phyloP scores from a whole-genome alignment of 75 land plant species.

The Sequoiadendron giganteum region DNA sequence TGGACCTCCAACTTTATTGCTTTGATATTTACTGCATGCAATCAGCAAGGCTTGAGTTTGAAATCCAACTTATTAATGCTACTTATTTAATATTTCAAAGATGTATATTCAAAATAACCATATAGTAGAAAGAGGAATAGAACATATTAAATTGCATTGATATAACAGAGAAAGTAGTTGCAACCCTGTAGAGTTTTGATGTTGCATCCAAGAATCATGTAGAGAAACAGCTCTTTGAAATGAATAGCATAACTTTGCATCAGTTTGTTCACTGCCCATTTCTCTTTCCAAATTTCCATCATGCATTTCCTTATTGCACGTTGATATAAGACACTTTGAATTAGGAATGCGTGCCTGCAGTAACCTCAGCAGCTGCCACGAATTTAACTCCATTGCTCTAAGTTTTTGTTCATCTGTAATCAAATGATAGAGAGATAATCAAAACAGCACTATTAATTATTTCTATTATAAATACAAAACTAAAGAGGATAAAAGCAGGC shows the following conservation, averaged over 20 bases:
- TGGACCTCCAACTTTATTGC: not conserved
- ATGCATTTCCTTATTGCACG: conserved; percentile 16
- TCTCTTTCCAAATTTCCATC: conserved; percentile 1
- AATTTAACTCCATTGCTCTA: conserved; percentile 75
- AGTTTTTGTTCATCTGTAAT: conserved; percentile 66
- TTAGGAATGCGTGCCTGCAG: conserved; percentile 56
- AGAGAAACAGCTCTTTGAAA: conserved; percentile 43
- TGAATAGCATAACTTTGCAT: conserved; percentile 42
- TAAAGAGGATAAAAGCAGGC: not conserved
- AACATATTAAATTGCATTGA: not conserved
- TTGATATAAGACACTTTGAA: conserved; percentile 38
- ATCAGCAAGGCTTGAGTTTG: not conserved
- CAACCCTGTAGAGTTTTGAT: conserved; percentile 3
- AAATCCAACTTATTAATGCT: not conserved
- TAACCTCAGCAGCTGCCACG: conserved; percentile 79
- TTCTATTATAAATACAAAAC: not conserved
- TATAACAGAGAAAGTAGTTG: not conserved
- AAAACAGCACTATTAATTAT: not conserved
- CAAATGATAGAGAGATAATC: conserved; percentile 2
- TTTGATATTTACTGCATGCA: not conserved
- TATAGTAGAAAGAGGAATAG: not conserved
- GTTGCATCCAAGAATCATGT: conserved; percentile 51
- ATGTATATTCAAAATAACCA: not conserved
- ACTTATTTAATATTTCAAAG: not conserved
- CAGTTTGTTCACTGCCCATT: conserved; percentile 18